Evolutionary conservation across 73 alveolate species (phyloP).

Genomic region (Blepharisma japonicum): DNA sequence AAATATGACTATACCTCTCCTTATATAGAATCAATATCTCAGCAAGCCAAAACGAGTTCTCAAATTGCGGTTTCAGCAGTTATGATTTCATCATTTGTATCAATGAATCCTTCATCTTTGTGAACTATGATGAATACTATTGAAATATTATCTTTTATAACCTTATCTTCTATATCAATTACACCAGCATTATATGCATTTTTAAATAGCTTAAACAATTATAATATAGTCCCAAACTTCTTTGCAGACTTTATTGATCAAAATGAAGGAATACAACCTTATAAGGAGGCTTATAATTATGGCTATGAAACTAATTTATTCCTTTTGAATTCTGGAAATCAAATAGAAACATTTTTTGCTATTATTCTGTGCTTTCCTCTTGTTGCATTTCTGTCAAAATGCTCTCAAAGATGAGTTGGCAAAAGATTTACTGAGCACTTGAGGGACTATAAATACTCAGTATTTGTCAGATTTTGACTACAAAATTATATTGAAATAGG

Average conservation of each 20-base stretch:
- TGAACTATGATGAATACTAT: conserved; percentile 4
- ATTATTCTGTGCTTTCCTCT: neutral
- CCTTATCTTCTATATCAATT: neutral
- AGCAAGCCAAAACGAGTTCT: neutral
- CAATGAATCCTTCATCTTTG: conserved; percentile 9
- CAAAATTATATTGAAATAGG: neutral
- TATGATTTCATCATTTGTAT: neutral
- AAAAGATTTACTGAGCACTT: neutral
- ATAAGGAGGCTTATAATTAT: conserved; percentile 3
- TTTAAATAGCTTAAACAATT: neutral
- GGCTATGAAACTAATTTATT: conserved; percentile 5
- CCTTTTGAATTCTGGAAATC: neutral
- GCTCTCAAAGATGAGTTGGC: neutral
- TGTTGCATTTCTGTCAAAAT: neutral
- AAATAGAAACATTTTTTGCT: neutral
- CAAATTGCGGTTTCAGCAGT: neutral
- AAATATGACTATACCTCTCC: neutral
- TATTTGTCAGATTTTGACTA: conserved; percentile 1
- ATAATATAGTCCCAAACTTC: conserved; percentile 3
- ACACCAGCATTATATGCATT: neutral
- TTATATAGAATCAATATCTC: neutral
- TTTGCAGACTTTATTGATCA: neutral
- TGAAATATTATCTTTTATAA: conserved; percentile 1
- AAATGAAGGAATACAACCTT: neutral
- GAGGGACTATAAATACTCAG: neutral